Conservation (phyloP, 2,329 filamentous ascomycete genomes). For the Colletotrichum sp. region DNA sequence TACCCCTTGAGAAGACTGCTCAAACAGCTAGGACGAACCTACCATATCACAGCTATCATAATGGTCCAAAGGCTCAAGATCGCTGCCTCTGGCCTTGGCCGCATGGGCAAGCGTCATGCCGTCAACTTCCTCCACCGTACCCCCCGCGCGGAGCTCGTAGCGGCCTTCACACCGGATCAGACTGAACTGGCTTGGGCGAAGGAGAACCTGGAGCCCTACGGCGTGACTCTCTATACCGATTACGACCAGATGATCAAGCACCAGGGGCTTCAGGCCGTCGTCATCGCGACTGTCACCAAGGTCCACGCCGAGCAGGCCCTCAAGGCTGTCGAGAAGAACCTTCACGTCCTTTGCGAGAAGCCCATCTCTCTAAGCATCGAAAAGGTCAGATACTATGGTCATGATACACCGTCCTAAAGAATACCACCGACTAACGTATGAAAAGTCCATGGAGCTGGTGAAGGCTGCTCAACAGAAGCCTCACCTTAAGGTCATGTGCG, state of each 20-base stretch:
- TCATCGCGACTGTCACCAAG: slow-evolving; percentile 48
- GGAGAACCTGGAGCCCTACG: slow-evolving; percentile 44
- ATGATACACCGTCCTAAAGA: neutral
- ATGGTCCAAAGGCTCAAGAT: slow-evolving; percentile 39
- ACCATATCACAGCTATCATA: fast-evolving
- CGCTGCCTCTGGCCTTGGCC: slow-evolving; percentile 54
- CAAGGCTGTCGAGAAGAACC: slow-evolving; percentile 56
- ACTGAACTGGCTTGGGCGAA: slow-evolving; percentile 49
- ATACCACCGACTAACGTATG: slow-evolving; percentile 31
- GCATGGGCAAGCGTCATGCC: slow-evolving; percentile 58
- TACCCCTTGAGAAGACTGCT: neutral
- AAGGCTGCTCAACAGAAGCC: slow-evolving; percentile 60
- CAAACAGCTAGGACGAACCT: neutral
- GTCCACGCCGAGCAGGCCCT: slow-evolving; percentile 64
- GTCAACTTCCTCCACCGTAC: slow-evolving; percentile 50
- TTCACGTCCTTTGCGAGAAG: slow-evolving; percentile 66
- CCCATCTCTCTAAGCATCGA: slow-evolving; percentile 63
- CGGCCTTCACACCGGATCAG: slow-evolving; percentile 51
- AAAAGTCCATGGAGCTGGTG: slow-evolving; percentile 57
- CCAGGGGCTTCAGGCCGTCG: slow-evolving; percentile 43
- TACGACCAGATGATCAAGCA: slow-evolving; percentile 52
- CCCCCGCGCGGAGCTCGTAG: slow-evolving; percentile 53
- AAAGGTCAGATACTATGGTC: slow-evolving; percentile 46
- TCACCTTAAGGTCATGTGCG: slow-evolving; percentile 65
- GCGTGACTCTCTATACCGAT: slow-evolving; percentile 46